Conservation (phyloP, 2,329 filamentous ascomycete species). For the Aureobasidium lini region DNA sequence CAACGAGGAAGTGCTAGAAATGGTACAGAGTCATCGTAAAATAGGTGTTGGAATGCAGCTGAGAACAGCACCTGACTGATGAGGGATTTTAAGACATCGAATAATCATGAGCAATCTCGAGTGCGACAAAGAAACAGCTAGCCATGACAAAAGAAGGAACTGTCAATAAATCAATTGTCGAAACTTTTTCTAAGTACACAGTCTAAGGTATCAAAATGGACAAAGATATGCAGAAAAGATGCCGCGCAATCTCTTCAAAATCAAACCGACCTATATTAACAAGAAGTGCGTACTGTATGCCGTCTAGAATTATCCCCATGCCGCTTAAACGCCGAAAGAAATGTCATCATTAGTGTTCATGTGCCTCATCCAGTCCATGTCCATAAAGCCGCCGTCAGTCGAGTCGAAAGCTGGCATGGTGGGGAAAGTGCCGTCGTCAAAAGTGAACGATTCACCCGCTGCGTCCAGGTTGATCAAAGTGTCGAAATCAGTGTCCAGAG, state of each 20-base stretch:
- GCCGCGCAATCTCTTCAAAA: neutral
- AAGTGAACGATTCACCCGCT: constrained; percentile 26
- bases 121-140: too few species aligned
- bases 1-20: too few species aligned
- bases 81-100: too few species aligned
- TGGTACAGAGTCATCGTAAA: too few species aligned
- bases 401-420: constrained; percentile 17
- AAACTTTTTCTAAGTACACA: neutral
- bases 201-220: neutral
- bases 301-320: neutral
- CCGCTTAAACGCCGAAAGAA: constrained; percentile 4
- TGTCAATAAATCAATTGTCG: too few species aligned
- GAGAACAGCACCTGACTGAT: too few species aligned
- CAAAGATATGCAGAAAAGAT: neutral
- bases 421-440: constrained; percentile 28
- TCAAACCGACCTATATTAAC: neutral
- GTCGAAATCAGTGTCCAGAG: constrained; percentile 31
- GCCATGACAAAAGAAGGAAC: too few species aligned
- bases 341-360: constrained; percentile 18
- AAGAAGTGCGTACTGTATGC: neutral
- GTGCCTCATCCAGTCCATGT: constrained; percentile 31
- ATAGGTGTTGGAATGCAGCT: too few species aligned
- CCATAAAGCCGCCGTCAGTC: constrained; percentile 16
- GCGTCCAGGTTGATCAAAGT: constrained; percentile 30
- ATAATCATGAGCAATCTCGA: too few species aligned